These are phyloP conservation scores for Phlegmacium glaucopus DNA, from an alignment of 768 basidiomycete species.

Conservation along the genomic window DNA sequence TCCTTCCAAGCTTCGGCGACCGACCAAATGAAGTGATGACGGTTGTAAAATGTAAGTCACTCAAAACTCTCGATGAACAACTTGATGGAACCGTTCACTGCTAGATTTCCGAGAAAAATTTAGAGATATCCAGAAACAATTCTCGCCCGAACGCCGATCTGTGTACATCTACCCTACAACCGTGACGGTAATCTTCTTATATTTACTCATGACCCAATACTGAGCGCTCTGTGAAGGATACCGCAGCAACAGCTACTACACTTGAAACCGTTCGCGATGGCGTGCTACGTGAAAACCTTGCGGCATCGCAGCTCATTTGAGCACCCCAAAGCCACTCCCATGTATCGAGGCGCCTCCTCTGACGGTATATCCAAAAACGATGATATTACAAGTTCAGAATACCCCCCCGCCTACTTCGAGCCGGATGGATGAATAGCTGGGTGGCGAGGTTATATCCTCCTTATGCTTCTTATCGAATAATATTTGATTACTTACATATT, in stretches of 20 bases:
- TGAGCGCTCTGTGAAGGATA: constrained; percentile 40
- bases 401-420: no score
- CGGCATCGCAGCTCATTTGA: constrained; percentile 50
- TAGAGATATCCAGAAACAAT: constrained; percentile 57
- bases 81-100: neutral
- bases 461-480: no score
- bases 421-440: no score
- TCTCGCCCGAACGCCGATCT: constrained; percentile 51
- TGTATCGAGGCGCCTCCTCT: neutral
- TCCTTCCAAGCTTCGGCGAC: constrained; percentile 64
- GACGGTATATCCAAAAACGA: neutral
- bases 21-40: constrained; percentile 62
- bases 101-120: constrained; percentile 69
- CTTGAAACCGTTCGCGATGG: constrained; percentile 62
- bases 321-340: constrained; percentile 1
- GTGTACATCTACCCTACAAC: constrained; percentile 69
- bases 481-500: no score
- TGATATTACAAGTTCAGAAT: no score
- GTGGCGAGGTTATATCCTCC: no score
- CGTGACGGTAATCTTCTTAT: constrained; percentile 49
- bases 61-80: neutral
- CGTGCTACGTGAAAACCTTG: constrained; percentile 55
- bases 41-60: constrained; percentile 55
- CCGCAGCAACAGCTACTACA: constrained; percentile 56
- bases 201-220: neutral